Percentiles rank a stretch among this genome's conserved stretches.
Conservation (phyloP, 2,329 filamentous ascomycete species). For the Cryphonectria radicalis region DNA sequence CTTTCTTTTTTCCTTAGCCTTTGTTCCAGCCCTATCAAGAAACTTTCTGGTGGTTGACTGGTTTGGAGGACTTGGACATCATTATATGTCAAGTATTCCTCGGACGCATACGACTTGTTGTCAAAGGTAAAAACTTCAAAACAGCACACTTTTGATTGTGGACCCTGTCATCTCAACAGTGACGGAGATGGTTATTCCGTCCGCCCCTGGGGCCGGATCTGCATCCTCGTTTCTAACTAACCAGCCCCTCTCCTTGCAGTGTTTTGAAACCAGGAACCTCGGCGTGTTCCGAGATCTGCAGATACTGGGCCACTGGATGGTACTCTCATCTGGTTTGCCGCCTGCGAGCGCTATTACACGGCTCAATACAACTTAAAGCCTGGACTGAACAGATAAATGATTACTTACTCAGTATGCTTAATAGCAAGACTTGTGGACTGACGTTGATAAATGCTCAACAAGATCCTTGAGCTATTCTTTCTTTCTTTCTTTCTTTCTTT, state of each 20-base stretch:
- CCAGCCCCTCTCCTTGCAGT: not conserved
- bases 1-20: not conserved
- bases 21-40: not conserved
- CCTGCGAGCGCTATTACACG: not conserved
- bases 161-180: not conserved
- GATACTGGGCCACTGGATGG: slow-evolving; percentile 1
- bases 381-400: not conserved
- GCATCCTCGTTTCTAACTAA: slow-evolving; percentile 1
- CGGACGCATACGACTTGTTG: no score
- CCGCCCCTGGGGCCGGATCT: not conserved
- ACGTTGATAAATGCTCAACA: not conserved
- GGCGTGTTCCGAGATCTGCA: slow-evolving; percentile 28
- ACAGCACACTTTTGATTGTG: not conserved
- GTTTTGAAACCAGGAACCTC: slow-evolving; percentile 17
- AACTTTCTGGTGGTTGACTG: not conserved
- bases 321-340: slow-evolving; percentile 18
- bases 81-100: not conserved
- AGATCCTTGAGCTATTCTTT: no score
- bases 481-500: no score
- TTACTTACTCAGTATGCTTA: no score
- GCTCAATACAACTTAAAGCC: not conserved
- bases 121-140: not conserved
- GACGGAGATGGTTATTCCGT: not conserved
- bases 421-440: not conserved
- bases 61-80: not conserved